Percentiles rank a stretch among this genome's conserved stretches.
These are phyloP conservation scores for Rubroboletus pulcherrimus DNA, from an alignment of 768 basidiomycete genomes.

Conservation along the genomic window DNA sequence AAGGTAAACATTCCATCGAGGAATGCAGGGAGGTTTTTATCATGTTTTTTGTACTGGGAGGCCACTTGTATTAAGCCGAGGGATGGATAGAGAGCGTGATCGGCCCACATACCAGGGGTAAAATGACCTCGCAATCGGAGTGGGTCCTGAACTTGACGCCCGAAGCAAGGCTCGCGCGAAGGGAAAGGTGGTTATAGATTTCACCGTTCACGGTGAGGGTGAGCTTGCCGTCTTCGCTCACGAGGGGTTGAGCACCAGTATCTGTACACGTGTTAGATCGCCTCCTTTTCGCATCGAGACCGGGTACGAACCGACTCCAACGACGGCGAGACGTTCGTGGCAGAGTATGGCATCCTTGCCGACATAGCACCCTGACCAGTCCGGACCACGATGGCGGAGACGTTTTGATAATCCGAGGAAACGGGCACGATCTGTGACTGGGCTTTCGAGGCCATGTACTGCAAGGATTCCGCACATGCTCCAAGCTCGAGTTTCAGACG, in stretches of 20 bases:
- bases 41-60: slow-evolving; percentile 78
- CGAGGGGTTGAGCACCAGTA: slow-evolving; percentile 92
- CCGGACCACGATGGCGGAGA: slow-evolving; percentile 91
- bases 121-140: slow-evolving; percentile 96
- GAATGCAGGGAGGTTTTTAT: slow-evolving; percentile 65
- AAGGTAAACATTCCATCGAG: slow-evolving; percentile 99
- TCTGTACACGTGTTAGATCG: slow-evolving; percentile 45
- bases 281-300: neutral
- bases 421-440: slow-evolving; percentile 61
- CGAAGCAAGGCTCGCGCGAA: slow-evolving; percentile 63
- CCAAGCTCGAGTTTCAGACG: neutral
- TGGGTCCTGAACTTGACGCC: slow-evolving; percentile 89
- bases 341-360: slow-evolving; percentile 79
- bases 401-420: slow-evolving; percentile 86
- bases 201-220: slow-evolving; percentile 96
- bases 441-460: slow-evolving; percentile 74
- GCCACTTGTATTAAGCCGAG: neutral
- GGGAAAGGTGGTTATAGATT: slow-evolving; percentile 93
- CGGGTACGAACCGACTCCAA: slow-evolving; percentile 80
- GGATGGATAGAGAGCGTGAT: neutral
- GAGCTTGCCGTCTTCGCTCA: slow-evolving; percentile 79
- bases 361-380: slow-evolving; percentile 96
- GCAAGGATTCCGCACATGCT: slow-evolving; percentile 93
- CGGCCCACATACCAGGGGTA: slow-evolving; percentile 67
- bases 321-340: slow-evolving; percentile 95